Evolutionary conservation across 2,329 filamentous ascomycete genomes (phyloP), one percentile per base, ranked within the genome.

Genomic region (Uncinocarpus reesii): DNA sequence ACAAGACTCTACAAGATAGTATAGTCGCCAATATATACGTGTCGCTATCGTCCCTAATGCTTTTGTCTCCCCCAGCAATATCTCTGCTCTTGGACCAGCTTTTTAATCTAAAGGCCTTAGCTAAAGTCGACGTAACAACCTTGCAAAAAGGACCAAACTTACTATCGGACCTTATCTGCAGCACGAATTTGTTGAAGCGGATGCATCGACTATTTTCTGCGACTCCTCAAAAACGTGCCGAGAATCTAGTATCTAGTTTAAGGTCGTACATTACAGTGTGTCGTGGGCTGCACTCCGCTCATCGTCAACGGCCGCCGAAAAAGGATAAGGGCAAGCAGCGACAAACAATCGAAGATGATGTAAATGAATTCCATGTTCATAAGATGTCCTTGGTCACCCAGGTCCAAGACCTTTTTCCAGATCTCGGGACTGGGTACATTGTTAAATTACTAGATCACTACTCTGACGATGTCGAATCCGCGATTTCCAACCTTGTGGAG

Each of bases 351-450:
- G 55, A 50, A 15, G 48, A 57, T 2, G 56, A 59, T 7, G 59
- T 68, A 42, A 67, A 65, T 7, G 71, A 74, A 36, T 70, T 89
- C 28, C 86, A 92, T 59, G 70, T 90, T 18, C 87, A 95, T 64
- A 81, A 75, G 35, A 83, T 93, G 78, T 89, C 84, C 57, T 78
- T 90, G 42, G 80, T 96, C 44, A 84, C 84, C 0, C 86, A 93
- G 62, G 76, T 98, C n/a, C 88, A 95, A 61, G 90, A 98, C 60
- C 72, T 96, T 0, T 95, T 96, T 60, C 87, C 90, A 0, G 80
- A 94, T 53, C 71, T 96, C 7, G 88, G 89, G 4, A 82, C 85
- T 3, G 85, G 77, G 0, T 96, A 95, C 60, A 72, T 96, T 13
- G 75, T 85, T 15, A 83, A 78, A 57, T 74, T 94, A 7, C 73